phyloP scores from a whole-genome alignment of 345 rosid species.

The Eutrema heterophyllum region DNA sequence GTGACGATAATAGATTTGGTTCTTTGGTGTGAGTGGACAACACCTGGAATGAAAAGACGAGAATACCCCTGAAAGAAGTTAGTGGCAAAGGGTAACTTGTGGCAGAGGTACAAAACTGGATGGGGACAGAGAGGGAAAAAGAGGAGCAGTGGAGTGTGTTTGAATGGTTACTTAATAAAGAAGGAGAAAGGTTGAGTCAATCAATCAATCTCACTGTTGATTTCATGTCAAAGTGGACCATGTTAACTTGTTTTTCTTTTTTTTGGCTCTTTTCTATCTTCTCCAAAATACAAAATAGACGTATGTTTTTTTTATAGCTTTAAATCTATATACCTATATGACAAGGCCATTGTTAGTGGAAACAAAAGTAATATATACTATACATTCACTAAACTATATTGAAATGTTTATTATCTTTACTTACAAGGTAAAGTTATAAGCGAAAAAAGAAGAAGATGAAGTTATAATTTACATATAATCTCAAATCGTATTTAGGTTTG shows the following conservation, averaged over 20 bases:
- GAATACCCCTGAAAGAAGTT: conserved; percentile 27
- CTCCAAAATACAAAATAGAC: background rate
- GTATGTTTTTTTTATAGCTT: background rate
- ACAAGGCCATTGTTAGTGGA: background rate
- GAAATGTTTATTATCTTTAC: background rate
- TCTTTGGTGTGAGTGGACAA: conserved; percentile 45
- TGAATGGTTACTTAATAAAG: conserved; percentile 33
- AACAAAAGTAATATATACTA: background rate
- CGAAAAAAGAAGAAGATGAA: background rate
- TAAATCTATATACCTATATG: background rate
- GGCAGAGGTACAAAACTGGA: conserved; percentile 28
- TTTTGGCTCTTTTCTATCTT: background rate
- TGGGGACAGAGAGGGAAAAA: conserved; percentile 29
- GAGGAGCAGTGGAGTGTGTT: conserved; percentile 28
- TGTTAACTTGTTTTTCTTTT: background rate
- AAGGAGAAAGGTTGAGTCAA: conserved; percentile 30
- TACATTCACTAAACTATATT: background rate
- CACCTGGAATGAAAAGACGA: conserved; percentile 38
- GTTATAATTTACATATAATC: background rate
- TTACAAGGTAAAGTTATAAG: background rate
- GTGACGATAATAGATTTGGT: conserved; percentile 19
- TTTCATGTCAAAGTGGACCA: conserved; percentile 32
- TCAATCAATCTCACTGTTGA: conserved; percentile 31
- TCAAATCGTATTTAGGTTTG: too few relatives aligned
- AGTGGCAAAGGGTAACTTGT: conserved; percentile 27